Conservation (phyloP, 1,284 basidiomycete genomes). For the Sporisorium scitamineum region DNA sequence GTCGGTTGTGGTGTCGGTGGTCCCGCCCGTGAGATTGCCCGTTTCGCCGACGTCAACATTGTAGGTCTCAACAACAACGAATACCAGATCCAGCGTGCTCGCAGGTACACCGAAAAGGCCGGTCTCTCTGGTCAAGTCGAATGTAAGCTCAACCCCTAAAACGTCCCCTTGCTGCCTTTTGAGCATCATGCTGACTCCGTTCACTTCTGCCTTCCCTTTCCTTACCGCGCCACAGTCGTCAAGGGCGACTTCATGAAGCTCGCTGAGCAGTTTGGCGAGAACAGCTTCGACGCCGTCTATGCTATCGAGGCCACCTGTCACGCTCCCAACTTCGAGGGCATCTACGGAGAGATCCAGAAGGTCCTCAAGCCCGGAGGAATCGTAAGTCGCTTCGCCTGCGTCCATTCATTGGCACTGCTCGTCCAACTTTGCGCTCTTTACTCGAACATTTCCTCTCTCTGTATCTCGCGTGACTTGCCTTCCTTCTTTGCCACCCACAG, state of each 20-base stretch:
- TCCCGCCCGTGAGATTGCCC: conserved; percentile 93
- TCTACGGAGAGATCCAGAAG: conserved; percentile 92
- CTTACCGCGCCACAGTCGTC: conserved; percentile 31
- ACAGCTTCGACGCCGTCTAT: conserved; percentile 96
- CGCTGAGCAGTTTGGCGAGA: conserved; percentile 89
- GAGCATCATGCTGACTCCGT: background rate
- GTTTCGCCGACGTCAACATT: conserved; percentile 87
- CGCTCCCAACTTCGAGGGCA: conserved; percentile 93
- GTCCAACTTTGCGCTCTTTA: background rate
- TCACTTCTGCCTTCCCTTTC: background rate
- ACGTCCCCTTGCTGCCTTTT: background rate
- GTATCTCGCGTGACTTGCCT: background rate
- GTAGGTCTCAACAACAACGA: conserved; percentile 97
- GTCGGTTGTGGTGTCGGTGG: conserved; percentile 98
- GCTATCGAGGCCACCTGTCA: conserved; percentile 98
- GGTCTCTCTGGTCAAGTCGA: conserved; percentile 82
- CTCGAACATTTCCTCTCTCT: background rate
- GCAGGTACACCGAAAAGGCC: conserved; percentile 83
- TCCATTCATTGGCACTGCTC: no score
- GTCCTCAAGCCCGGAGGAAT: conserved; percentile 96
- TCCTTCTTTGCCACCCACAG: conserved; percentile 70
- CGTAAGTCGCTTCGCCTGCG: conserved; percentile 74
- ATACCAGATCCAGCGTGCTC: conserved; percentile 89
- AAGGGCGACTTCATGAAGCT: conserved; percentile 92
- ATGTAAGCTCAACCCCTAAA: conserved; percentile 68